A percentile compares a stretch with the other conserved stretches of the same genome.
Conservation (phyloP, 2,329 filamentous ascomycete species). For the Clonostachys byssicola region DNA sequence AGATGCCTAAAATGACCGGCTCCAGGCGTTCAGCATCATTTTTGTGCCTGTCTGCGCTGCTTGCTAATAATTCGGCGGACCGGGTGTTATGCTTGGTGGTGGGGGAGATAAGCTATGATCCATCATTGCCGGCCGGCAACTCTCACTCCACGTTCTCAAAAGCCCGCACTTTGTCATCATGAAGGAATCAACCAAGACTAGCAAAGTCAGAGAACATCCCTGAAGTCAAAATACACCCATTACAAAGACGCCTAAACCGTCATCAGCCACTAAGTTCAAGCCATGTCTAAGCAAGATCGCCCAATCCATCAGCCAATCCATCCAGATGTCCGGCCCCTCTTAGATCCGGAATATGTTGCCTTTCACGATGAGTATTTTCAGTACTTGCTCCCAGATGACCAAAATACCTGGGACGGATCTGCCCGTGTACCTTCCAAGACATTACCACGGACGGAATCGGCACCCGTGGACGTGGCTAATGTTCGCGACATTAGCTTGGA, state of each 20-base stretch:
- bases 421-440: conserved; percentile 13
- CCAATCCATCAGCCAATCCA: conserved; percentile 24
- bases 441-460: conserved; percentile 16
- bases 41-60: too few species aligned
- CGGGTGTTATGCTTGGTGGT: background rate
- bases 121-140: too few species aligned
- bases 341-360: conserved; percentile 30
- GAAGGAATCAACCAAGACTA: too few species aligned
- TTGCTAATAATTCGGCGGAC: background rate
- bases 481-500: conserved; percentile 17
- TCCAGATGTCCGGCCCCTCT: conserved; percentile 16
- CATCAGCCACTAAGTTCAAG: background rate
- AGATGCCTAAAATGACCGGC: too few species aligned
- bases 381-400: conserved; percentile 25
- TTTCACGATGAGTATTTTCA: conserved; percentile 30
- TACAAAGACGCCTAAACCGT: too few species aligned
- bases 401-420: conserved; percentile 22
- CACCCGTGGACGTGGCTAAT: conserved; percentile 16
- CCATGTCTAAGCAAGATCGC: background rate
- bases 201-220: too few species aligned
- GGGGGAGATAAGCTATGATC: background rate
- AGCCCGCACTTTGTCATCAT: too few species aligned
- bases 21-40: too few species aligned
- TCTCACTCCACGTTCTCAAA: too few species aligned
- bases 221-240: too few species aligned